phyloP scores from a whole-genome alignment of 768 basidiomycete species.

The Tylopilus plumbeoviolaceoides region DNA sequence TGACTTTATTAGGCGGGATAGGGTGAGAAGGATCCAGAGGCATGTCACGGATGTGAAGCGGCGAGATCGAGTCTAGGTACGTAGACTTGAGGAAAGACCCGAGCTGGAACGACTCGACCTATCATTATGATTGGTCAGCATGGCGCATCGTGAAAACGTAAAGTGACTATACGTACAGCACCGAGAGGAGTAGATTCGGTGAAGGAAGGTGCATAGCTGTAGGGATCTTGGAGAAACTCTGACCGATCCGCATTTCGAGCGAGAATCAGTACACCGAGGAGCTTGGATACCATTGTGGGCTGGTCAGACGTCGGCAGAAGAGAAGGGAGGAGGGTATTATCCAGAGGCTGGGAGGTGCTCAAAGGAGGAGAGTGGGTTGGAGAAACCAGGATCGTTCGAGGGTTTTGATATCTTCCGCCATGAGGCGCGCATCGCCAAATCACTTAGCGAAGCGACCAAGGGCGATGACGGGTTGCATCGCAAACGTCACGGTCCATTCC shows the following conservation, averaged over 20 bases:
- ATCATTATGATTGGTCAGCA: slow-evolving; percentile 7
- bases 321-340: background rate
- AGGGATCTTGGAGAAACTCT: slow-evolving; percentile 68
- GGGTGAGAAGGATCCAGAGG: slow-evolving; percentile 50
- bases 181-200: slow-evolving; percentile 76
- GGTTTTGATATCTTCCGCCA: slow-evolving; percentile 30
- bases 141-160: background rate
- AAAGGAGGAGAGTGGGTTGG: slow-evolving; percentile 11
- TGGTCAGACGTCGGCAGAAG: slow-evolving; percentile 12
- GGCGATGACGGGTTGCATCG: slow-evolving; percentile 26
- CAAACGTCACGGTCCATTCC: slow-evolving; percentile 24
- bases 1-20: slow-evolving; percentile 66
- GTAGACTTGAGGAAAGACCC: slow-evolving; percentile 57
- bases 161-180: slow-evolving; percentile 45
- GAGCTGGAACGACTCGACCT: slow-evolving; percentile 68
- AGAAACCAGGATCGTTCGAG: slow-evolving; percentile 7
- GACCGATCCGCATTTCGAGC: slow-evolving; percentile 74
- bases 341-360: slow-evolving; percentile 1
- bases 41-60: slow-evolving; percentile 67
- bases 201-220: slow-evolving; percentile 56
- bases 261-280: slow-evolving; percentile 74
- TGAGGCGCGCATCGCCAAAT: slow-evolving; percentile 29
- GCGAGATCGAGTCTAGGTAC: slow-evolving; percentile 63
- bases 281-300: slow-evolving; percentile 25
- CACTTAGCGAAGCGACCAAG: slow-evolving; percentile 24